These are phyloP conservation scores for Mortierella sp. DNA, from an alignment of 371 early-diverging fungal genomes.

Conservation along the genomic window DNA sequence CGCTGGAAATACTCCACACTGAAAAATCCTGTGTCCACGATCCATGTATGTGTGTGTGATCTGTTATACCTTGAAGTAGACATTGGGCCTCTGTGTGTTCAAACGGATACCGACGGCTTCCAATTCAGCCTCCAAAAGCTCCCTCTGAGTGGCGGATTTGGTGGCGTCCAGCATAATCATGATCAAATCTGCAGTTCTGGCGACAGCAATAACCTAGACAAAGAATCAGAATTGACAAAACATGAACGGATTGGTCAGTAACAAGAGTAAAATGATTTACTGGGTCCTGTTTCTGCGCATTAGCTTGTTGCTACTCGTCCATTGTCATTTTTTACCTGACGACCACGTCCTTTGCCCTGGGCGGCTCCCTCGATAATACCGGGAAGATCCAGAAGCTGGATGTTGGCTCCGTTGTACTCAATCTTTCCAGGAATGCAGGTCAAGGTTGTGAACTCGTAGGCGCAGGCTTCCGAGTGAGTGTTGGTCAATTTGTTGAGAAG, in stretches of 20 bases:
- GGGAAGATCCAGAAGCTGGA: conserved; percentile 93
- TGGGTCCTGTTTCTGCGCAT: not conserved
- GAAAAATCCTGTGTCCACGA: not conserved
- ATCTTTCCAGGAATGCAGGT: conserved; percentile 99
- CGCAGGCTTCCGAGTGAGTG: conserved; percentile 93
- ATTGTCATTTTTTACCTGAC: conserved; percentile 78
- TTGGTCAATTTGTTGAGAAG: conserved; percentile 96
- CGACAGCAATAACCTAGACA: conserved; percentile 87
- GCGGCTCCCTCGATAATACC: conserved; percentile 99
- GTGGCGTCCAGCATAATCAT: conserved; percentile 99
- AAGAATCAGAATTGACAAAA: not conserved
- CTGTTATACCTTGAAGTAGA: conserved; percentile 87
- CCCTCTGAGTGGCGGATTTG: conserved; percentile 87
- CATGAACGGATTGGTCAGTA: not conserved
- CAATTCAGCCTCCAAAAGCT: conserved; percentile 96
- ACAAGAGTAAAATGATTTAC: not conserved
- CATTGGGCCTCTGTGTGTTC: conserved; percentile 94
- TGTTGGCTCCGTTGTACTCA: conserved; percentile 97
- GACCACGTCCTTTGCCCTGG: conserved; percentile 99
- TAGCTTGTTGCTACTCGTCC: no score
- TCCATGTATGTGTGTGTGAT: not conserved
- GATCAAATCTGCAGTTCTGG: conserved; percentile 97
- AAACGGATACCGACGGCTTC: conserved; percentile 99
- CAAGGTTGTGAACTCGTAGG: conserved; percentile 99
- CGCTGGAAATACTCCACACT: not conserved